A percentile compares a stretch with the other conserved stretches of the same genome.
Conservation (phyloP, 768 basidiomycete species). For the Pholiota molesta region DNA sequence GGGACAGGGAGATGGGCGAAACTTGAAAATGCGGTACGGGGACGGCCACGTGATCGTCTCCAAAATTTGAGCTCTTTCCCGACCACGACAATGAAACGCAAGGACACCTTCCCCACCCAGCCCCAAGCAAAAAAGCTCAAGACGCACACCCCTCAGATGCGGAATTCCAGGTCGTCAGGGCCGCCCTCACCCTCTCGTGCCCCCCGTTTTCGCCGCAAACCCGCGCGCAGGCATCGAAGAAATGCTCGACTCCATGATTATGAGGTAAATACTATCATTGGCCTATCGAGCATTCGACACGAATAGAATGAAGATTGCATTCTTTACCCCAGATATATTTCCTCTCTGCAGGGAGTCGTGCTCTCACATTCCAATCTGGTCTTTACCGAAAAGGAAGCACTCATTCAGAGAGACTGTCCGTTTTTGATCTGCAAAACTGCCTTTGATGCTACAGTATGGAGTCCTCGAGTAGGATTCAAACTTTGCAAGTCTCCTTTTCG, state of each 20-base stretch:
- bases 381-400: constrained; percentile 66
- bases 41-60: constrained; percentile 15
- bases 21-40: constrained; percentile 11
- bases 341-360: constrained; percentile 84
- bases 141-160: constrained; percentile 34
- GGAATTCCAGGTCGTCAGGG: constrained; percentile 65
- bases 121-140: constrained; percentile 40
- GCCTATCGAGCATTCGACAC: neutral
- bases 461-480: constrained; percentile 79
- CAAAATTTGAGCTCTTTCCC: constrained; percentile 13
- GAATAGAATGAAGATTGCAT: neutral
- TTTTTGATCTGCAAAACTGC: constrained; percentile 73
- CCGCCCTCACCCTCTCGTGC: constrained; percentile 72
- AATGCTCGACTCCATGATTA: constrained; percentile 92
- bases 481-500: constrained; percentile 55
- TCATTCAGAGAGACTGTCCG: constrained; percentile 82
- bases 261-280: constrained; percentile 67
- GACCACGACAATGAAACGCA: constrained; percentile 27
- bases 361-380: constrained; percentile 80
- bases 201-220: constrained; percentile 79
- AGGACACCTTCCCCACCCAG: constrained; percentile 17
- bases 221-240: constrained; percentile 80
- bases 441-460: constrained; percentile 91
- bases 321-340: constrained; percentile 67
- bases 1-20: constrained; percentile 1